Conservation (phyloP, 495 filamentous ascomycete species). For the Xanthoparmelia taractica region DNA sequence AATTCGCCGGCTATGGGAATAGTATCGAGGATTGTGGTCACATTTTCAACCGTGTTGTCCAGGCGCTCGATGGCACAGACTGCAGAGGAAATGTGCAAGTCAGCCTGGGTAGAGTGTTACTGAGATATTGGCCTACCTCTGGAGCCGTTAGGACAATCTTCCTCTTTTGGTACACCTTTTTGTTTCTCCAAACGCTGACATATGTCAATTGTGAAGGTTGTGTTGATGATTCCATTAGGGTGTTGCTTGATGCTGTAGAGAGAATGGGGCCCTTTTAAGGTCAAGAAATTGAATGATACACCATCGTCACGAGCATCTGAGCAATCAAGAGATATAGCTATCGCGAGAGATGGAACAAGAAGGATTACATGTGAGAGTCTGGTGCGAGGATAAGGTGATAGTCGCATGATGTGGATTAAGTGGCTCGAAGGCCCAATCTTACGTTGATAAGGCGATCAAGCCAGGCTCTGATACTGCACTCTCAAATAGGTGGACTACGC, state of each 20-base stretch:
- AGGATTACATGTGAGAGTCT: constrained; percentile 38
- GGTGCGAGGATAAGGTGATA: constrained; percentile 20
- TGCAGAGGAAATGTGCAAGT: constrained; percentile 27
- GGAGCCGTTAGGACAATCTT: constrained; percentile 57
- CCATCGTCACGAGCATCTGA: constrained; percentile 48
- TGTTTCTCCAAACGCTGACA: constrained; percentile 57
- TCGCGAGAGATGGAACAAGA: constrained; percentile 42
- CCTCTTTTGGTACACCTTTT: constrained; percentile 37
- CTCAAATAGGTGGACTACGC: neutral
- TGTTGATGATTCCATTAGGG: constrained; percentile 47
- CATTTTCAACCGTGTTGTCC: constrained; percentile 38
- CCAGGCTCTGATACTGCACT: too few species aligned
- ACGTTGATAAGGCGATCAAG: neutral
- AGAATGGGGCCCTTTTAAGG: constrained; percentile 68
- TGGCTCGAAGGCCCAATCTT: neutral
- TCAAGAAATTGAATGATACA: constrained; percentile 55
- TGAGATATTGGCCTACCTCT: constrained; percentile 39
- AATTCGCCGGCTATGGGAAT: constrained; percentile 72
- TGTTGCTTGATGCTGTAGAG: constrained; percentile 50
- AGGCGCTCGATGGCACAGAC: constrained; percentile 71
- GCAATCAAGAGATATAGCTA: constrained; percentile 54
- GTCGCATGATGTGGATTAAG: constrained; percentile 24
- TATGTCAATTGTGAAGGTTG: constrained; percentile 83
- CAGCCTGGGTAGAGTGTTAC: neutral
- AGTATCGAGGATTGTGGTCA: constrained; percentile 37